These are phyloP conservation scores for Ascochyta lentis DNA, from an alignment of 2,329 filamentous ascomycete species.

Conservation along the genomic window DNA sequence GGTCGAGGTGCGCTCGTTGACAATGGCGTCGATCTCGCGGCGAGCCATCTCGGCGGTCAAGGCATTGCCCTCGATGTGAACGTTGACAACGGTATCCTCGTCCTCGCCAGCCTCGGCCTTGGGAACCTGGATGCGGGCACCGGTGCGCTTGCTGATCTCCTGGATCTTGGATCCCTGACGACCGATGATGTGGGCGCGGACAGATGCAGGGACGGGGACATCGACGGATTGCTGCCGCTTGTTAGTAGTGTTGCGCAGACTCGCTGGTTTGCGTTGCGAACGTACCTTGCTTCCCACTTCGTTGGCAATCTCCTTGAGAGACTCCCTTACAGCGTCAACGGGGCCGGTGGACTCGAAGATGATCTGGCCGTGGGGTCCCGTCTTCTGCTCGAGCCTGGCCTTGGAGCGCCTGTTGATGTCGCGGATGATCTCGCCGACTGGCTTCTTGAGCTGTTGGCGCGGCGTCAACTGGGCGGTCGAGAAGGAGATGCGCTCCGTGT, in stretches of 20 bases:
- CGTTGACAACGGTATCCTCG: slow-evolving; percentile 78
- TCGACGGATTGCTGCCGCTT: slow-evolving; percentile 66
- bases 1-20: slow-evolving; percentile 82
- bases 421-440: slow-evolving; percentile 82
- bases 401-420: slow-evolving; percentile 93
- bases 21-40: slow-evolving; percentile 84
- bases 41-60: slow-evolving; percentile 84
- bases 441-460: slow-evolving; percentile 79
- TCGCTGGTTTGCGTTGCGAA: neutral
- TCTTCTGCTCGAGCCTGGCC: slow-evolving; percentile 79
- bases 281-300: slow-evolving; percentile 85
- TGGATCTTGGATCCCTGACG: slow-evolving; percentile 90
- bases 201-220: slow-evolving; percentile 81
- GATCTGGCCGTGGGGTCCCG: slow-evolving; percentile 73
- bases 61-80: slow-evolving; percentile 89
- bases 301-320: slow-evolving; percentile 85
- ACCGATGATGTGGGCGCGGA: slow-evolving; percentile 90
- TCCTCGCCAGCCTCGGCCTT: slow-evolving; percentile 82
- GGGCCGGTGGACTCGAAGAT: slow-evolving; percentile 87
- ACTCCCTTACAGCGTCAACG: slow-evolving; percentile 82
- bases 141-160: slow-evolving; percentile 85
- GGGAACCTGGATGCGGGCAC: slow-evolving; percentile 88
- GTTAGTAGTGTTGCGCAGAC: slow-evolving; percentile 14
- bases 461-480: slow-evolving; percentile 79
- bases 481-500: slow-evolving; percentile 77